phyloP scores from a whole-genome alignment of 805 yeast species.

The Saturnispora sanitii region DNA sequence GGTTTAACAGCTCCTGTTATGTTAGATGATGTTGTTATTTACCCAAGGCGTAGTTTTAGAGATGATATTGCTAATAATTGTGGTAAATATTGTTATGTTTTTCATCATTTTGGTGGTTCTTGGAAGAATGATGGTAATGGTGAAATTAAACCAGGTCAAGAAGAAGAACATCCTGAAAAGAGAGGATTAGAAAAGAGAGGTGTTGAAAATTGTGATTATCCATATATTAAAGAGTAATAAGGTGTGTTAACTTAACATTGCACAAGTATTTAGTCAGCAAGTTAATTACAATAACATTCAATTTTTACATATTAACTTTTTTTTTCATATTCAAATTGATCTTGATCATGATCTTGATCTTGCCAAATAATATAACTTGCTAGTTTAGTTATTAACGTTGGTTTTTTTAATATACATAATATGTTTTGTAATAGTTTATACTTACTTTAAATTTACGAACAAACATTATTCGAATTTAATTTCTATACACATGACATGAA shows the following conservation, averaged over 20 bases:
- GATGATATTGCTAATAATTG: slow-evolving; percentile 27
- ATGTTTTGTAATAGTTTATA: neutral
- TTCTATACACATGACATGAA: too few species aligned
- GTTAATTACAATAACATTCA: too few species aligned
- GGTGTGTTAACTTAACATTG: too few species aligned
- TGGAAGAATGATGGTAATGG: slow-evolving; percentile 29
- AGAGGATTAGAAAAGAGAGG: slow-evolving; percentile 14
- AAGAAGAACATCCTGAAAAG: slow-evolving; percentile 21
- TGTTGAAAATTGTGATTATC: slow-evolving; percentile 3
- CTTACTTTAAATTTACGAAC: neutral
- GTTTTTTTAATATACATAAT: too few species aligned
- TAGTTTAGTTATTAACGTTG: too few species aligned
- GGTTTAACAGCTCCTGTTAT: slow-evolving; percentile 27
- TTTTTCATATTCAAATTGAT: too few species aligned
- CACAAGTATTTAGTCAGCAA: too few species aligned
- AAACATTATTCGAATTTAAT: neutral
- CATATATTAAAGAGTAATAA: slow-evolving; percentile 3
- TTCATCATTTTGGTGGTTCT: slow-evolving; percentile 29
- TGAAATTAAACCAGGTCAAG: slow-evolving; percentile 25
- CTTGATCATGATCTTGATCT: too few species aligned
- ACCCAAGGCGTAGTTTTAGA: slow-evolving; percentile 27
- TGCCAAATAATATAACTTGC: too few species aligned
- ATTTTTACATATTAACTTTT: too few species aligned
- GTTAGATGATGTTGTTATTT: slow-evolving; percentile 28
- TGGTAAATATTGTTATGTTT: slow-evolving; percentile 28